These are phyloP conservation scores for Saccharomyces eubayanus DNA, from an alignment of 805 yeast species.

Conservation along the genomic window DNA sequence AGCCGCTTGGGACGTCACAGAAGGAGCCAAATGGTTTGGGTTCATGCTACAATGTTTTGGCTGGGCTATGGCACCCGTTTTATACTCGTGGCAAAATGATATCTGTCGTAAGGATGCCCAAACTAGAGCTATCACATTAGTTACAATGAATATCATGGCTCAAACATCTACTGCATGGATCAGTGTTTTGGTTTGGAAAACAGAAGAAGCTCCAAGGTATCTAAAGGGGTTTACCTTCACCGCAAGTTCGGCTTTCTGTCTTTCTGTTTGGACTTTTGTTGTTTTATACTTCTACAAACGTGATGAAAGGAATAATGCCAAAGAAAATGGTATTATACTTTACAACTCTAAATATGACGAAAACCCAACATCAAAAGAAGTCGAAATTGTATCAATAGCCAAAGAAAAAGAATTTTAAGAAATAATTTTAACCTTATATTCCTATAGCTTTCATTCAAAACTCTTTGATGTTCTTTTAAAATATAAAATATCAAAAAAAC, in stretches of 20 bases:
- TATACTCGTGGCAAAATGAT: constrained; percentile 53
- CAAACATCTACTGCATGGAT: constrained; percentile 50
- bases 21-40: constrained; percentile 53
- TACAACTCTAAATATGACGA: constrained; percentile 17
- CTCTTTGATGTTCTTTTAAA: too few species aligned
- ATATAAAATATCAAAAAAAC: too few species aligned
- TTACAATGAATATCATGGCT: constrained; percentile 44
- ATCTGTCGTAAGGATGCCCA: constrained; percentile 47
- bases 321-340: constrained; percentile 32
- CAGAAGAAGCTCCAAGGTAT: constrained; percentile 48
- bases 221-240: constrained; percentile 46
- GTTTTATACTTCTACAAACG: constrained; percentile 32
- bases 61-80: constrained; percentile 53
- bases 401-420: background rate
- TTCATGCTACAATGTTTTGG: constrained; percentile 49
- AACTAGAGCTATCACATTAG: constrained; percentile 43
- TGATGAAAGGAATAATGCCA: constrained; percentile 33
- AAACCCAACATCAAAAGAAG: constrained; percentile 1
- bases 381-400: background rate
- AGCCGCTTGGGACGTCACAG: constrained; percentile 49
- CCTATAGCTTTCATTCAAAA: too few species aligned
- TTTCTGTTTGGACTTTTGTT: constrained; percentile 20
- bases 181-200: constrained; percentile 37
- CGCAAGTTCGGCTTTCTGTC: constrained; percentile 28
- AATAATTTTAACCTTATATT: background rate